A percentile compares a stretch with the other conserved stretches of the same genome.
Evolutionary conservation across 2,329 filamentous ascomycete species (phyloP).

Genomic region (Fusarium tjaetaba): DNA sequence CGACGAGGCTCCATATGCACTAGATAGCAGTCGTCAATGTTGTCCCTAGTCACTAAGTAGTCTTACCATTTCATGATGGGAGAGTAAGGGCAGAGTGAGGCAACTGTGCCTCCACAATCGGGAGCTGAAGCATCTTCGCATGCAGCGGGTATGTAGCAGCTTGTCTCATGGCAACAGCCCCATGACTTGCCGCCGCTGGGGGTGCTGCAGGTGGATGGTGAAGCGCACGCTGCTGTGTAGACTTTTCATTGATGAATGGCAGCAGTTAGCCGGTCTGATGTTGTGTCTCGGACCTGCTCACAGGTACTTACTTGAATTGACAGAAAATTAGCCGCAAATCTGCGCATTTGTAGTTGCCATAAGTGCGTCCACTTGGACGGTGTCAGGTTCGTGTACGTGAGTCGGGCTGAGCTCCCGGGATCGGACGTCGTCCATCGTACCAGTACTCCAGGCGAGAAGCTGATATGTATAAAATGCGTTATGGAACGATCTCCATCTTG

Average conservation of each 20-base stretch:
- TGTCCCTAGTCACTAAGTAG: accelerated
- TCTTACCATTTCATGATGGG: background rate
- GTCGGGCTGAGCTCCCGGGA: background rate
- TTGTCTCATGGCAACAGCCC: background rate
- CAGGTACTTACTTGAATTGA: background rate
- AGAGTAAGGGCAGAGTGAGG: background rate
- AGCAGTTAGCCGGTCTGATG: background rate
- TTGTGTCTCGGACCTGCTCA: accelerated
- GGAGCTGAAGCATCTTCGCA: background rate
- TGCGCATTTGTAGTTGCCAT: background rate
- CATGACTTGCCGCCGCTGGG: background rate
- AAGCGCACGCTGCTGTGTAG: background rate
- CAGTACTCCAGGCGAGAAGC: accelerated
- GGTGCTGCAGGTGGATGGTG: background rate
- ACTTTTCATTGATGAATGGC: background rate
- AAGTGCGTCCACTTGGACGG: no score
- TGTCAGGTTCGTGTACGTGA: background rate
- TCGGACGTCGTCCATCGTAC: background rate
- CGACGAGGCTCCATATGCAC: background rate
- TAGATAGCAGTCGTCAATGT: background rate
- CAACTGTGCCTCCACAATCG: background rate
- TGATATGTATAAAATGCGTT: accelerated
- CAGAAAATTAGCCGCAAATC: background rate
- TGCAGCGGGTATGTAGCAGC: background rate
- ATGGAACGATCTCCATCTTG: accelerated